Evolutionary conservation across 1,284 basidiomycete genomes (phyloP), one percentile per base, ranked within the genome.

Genomic region (Irpex rosettiformis): DNA sequence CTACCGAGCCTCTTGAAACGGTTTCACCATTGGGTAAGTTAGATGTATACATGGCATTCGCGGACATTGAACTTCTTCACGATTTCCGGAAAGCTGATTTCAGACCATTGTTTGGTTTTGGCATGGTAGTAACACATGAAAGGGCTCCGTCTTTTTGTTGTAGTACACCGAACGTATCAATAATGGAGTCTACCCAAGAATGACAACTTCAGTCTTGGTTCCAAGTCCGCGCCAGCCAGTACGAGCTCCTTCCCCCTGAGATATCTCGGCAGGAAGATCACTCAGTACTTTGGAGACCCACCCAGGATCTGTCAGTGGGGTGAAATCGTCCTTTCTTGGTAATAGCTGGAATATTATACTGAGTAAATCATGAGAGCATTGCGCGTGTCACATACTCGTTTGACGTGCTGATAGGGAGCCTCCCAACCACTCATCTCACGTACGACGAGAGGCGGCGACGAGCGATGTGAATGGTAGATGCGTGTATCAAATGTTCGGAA

Each of bases 401-500:
- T 91, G 52, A 99, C 85, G 11, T 81, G 81, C 37, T 89, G 85
- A 66, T 98, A 98, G 0, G 88, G 80, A 6, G 91, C 93, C 72
- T 98, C 94, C 86, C 93, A 92, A 1, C 96, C 97, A 56, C 85
- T 86, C 8, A 82, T 80, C 70, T 99, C 95, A 33, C 93, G 83
- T 16, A 98, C 81, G 42, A 98, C 72, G 18, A 84, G 67, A 0
- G 86, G 82, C 5, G 83, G 80, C 2, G 70, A 70, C 2, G 83
- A 84, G 0, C 75, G 54, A 64, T 98, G 95, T 1, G 89, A 87
- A 69, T 96, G 91, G 68, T 93, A 99, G 62, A 98, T 77, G 42
- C 97, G 81, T 0, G 95, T 96, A 67, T 99, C 97, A 66, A 86
- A 89, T 40, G 88, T 84, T 43, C 97, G 83, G 76, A 99, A 99